A percentile compares a stretch with the other conserved stretches of the same genome.
Evolutionary conservation across 441 rosid species (phyloP).

Genomic region (California macrophylla): DNA sequence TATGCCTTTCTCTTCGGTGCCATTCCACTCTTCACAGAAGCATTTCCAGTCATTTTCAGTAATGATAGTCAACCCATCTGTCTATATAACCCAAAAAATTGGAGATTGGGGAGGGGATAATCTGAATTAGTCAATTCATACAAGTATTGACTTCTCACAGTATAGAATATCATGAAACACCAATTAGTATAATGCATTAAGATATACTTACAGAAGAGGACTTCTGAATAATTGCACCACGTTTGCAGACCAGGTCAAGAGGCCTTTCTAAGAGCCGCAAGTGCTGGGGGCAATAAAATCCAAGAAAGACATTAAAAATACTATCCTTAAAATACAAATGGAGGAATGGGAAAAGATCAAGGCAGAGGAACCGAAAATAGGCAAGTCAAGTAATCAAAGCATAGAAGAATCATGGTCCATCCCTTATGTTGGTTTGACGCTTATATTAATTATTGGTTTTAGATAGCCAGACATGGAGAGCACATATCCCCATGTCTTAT

Average conservation of each 20-base stretch:
- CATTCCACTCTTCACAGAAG: constrained; percentile 97
- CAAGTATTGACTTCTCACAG: not conserved
- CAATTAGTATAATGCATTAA: constrained; percentile 1
- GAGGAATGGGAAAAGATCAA: constrained; percentile 3
- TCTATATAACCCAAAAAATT: constrained; percentile 53
- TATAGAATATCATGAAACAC: not conserved
- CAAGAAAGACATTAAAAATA: not conserved
- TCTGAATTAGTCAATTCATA: constrained; percentile 16
- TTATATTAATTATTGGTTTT: not conserved
- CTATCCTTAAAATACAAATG: constrained; percentile 3
- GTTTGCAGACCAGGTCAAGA: constrained; percentile 65
- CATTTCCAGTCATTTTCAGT: constrained; percentile 80
- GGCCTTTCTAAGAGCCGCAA: constrained; percentile 67
- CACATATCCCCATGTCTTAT: not conserved
- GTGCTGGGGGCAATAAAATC: constrained; percentile 46
- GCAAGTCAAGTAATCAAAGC: not conserved
- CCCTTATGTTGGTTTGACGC: not conserved
- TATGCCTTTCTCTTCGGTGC: constrained; percentile 56
- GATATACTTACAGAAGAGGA: constrained; percentile 55
- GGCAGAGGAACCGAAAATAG: not conserved
- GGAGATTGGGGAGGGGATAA: constrained; percentile 8
- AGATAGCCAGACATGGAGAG: not conserved
- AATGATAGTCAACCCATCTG: constrained; percentile 77
- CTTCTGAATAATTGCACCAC: constrained; percentile 66
- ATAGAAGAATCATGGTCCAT: not conserved